Evolutionary conservation across 371 early-diverging fungal genomes (phyloP), one percentile per base, ranked within the genome.

Genomic region (Lichtheimia corymbifera): DNA sequence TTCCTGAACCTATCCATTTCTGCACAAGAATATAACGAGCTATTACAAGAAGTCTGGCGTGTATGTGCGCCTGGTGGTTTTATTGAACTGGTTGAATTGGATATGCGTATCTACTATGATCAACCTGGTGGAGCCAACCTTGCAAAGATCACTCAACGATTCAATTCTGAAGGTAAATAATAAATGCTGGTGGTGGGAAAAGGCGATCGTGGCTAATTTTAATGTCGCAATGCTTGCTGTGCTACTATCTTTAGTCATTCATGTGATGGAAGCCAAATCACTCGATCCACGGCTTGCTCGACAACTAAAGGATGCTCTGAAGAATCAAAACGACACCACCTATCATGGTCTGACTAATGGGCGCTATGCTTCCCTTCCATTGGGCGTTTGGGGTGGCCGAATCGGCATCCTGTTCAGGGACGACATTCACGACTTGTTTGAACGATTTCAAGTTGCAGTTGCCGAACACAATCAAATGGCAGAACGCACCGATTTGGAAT

Each of bases 341-440:
- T 30, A 43, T 27, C 44, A 47, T 5, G 52, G 17, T 17, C 61
- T 56, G 0, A 58, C 57, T 30, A 59, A 72, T 51, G 57, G 54
- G 6, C 63, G 55, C 11, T 79, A 79, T 42, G 66, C 59, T 7
- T 79, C 80, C 9, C 56, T 79, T n/a, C 80, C 80, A 9, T 45
- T 79, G 22, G 80, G 80, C 13, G 61, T 74, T 20, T 79, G 80
- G 80, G 80, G 77, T 18, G 80, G 80, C 13, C 65, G 71, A 22
- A 41, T 79, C 20, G 80, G 80, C 5, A 73, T 79, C 22, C 59
- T 74, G 57, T 79, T 76, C 55, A 59, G 70, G 13, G 80, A 79
- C 28, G 77, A 79, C 59, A 41, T 76, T 4, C 67, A 70, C 50
- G 50, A 57, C 17, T 49, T 79, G 12, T 65, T 70, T 13, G 74